Evolutionary conservation across 805 yeast genomes (phyloP), one percentile per base, ranked within the genome.

Genomic region (Priceomyces carsonii): DNA sequence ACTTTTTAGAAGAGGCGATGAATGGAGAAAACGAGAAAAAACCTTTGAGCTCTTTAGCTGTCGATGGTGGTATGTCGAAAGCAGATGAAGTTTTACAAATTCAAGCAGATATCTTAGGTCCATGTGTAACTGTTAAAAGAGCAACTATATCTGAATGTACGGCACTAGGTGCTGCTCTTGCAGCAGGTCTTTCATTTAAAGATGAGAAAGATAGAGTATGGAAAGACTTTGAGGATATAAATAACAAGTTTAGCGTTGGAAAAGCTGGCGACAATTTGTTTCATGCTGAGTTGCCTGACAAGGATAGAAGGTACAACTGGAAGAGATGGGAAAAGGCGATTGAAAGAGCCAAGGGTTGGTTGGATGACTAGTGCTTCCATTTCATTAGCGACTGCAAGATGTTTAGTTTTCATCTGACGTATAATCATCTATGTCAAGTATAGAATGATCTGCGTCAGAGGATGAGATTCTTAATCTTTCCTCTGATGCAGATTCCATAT

Each of bases 1-100:
- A 77, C 47, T 80, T 79, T 59, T 62, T 80, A 46, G 85, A 80
- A 49, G 76, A 75, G 38, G 66, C 71, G 7, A 48, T 61, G 36
- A 44, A 53, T 45, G 74, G 67, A 50, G 73, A 70, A 57, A 59
- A 77, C 47, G 61, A 63, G 53, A 41, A 52, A 21, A 48, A 53
- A 40, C 71, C 80, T 27, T 67, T 80, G 45, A 69, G 78, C 3
- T 54, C 71, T 10, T 65, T 84, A 40, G 82, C 87, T 20, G 96
- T 90, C 16, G 98, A 90, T 57, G 98, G 97, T 36, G 98, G 98
- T 47, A 84, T 90, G 93, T 84, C 95, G 15, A 79, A 85, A 50
- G 87, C 95, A 13, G 82, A 83, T 53, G 91, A 85, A 51, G 91
- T 89, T 34, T 84, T 91, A 83, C 95, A 87, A 67, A 87, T 90